Conservation (phyloP, 768 basidiomycete genomes). For the Lentinula boryana region DNA sequence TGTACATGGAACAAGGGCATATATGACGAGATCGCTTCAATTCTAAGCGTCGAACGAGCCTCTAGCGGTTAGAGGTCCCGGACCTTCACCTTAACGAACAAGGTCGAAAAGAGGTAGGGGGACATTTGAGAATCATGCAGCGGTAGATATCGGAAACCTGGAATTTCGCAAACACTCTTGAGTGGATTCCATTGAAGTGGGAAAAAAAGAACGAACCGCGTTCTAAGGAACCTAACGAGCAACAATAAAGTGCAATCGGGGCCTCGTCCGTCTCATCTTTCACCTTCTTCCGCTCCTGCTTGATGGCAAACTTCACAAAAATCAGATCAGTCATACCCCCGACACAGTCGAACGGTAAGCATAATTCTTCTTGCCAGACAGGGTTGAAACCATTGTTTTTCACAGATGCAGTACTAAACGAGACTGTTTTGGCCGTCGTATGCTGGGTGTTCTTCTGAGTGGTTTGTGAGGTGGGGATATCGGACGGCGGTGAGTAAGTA, state of each 20-base stretch:
- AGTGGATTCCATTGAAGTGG: not conserved
- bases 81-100: constrained; percentile 67
- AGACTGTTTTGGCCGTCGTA: constrained; percentile 37
- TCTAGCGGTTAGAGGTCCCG: not conserved
- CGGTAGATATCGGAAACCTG: constrained; percentile 88
- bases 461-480: not conserved
- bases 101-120: constrained; percentile 86
- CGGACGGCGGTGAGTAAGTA: not conserved
- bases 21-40: not conserved
- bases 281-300: constrained; percentile 37
- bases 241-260: constrained; percentile 70
- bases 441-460: not conserved
- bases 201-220: constrained; percentile 23
- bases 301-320: constrained; percentile 79
- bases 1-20: not conserved
- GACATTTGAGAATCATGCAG: constrained; percentile 84
- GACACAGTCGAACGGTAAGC: constrained; percentile 70
- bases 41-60: too few species aligned
- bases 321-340: constrained; percentile 74
- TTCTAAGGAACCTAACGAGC: constrained; percentile 68
- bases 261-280: constrained; percentile 48
- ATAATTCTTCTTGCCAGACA: constrained; percentile 68
- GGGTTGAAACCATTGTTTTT: constrained; percentile 94
- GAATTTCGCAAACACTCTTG: not conserved
- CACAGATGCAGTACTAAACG: constrained; percentile 54